Evolutionary conservation across 345 rosid genomes (phyloP).

Genomic region (Bretschneidera sinensis): DNA sequence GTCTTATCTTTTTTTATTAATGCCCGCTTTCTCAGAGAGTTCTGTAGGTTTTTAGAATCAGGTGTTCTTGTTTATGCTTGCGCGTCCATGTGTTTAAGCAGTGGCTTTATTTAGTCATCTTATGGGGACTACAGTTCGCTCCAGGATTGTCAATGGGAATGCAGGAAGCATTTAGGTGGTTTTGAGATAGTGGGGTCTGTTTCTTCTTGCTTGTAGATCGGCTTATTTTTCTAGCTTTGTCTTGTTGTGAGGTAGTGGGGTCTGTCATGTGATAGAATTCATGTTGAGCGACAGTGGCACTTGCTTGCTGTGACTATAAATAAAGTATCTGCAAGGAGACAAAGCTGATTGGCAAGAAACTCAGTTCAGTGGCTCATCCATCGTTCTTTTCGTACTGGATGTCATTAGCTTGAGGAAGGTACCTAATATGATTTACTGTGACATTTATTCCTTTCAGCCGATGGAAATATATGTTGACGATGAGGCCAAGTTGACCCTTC

Average conservation of each 20-base stretch:
- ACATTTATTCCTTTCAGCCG: slow-evolving; percentile 91
- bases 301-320: slow-evolving; percentile 21
- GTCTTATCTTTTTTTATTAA: slow-evolving; percentile 36
- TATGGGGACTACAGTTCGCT: slow-evolving; percentile 14
- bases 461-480: slow-evolving; percentile 99
- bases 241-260: not conserved
- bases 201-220: not conserved
- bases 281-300: slow-evolving; percentile 22
- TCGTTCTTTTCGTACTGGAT: slow-evolving; percentile 61
- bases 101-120: slow-evolving; percentile 13
- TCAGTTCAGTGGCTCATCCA: slow-evolving; percentile 47
- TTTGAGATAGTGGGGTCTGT: not conserved
- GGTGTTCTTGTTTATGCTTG: slow-evolving; percentile 14
- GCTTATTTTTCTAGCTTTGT: not conserved
- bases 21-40: slow-evolving; percentile 36
- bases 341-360: slow-evolving; percentile 45
- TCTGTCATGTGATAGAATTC: slow-evolving; percentile 12
- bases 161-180: not conserved
- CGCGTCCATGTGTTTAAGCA: slow-evolving; percentile 8
- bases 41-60: slow-evolving; percentile 17
- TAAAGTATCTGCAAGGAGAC: slow-evolving; percentile 32
- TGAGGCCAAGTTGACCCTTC: slow-evolving; percentile 97
- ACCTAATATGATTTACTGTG: slow-evolving; percentile 71
- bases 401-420: slow-evolving; percentile 57
- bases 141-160: slow-evolving; percentile 8